Evolutionary conservation across 106 monocot species (phyloP).

Genomic region (Dendrobium chrysotoxum): DNA sequence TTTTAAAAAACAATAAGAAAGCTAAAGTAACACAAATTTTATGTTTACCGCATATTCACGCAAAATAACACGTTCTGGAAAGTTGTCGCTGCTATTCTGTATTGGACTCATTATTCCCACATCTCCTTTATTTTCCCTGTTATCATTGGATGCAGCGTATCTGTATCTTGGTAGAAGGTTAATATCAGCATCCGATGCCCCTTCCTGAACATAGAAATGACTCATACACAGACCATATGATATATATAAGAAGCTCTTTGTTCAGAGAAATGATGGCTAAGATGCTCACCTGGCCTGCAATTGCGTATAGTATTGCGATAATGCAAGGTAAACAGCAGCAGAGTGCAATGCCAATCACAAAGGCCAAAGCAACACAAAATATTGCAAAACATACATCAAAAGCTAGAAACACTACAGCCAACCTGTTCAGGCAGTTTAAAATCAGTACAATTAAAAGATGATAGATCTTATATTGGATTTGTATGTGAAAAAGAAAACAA

Average conservation of each 20-base stretch:
- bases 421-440: conserved; percentile 26
- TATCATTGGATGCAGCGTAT: conserved; percentile 28
- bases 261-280: background rate
- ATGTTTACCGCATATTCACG: conserved; percentile 70
- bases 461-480: background rate
- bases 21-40: too few species aligned
- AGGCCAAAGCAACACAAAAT: conserved; percentile 77
- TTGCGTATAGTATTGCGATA: conserved; percentile 83
- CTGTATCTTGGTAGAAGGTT: conserved; percentile 77
- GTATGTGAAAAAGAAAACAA: too few species aligned
- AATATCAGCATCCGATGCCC: conserved; percentile 88
- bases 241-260: background rate
- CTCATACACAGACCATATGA: background rate
- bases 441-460: background rate
- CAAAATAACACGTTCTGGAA: conserved; percentile 30
- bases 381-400: conserved; percentile 81
- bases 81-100: conserved; percentile 25
- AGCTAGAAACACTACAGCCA: conserved; percentile 71
- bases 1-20: too few species aligned
- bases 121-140: conserved; percentile 32
- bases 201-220: conserved; percentile 37
- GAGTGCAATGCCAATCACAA: conserved; percentile 75
- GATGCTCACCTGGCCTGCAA: conserved; percentile 62
- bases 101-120: conserved; percentile 69
- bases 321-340: conserved; percentile 92